Conservation (phyloP, 1,284 basidiomycete species). For the Tranzscheliella williamsii region DNA sequence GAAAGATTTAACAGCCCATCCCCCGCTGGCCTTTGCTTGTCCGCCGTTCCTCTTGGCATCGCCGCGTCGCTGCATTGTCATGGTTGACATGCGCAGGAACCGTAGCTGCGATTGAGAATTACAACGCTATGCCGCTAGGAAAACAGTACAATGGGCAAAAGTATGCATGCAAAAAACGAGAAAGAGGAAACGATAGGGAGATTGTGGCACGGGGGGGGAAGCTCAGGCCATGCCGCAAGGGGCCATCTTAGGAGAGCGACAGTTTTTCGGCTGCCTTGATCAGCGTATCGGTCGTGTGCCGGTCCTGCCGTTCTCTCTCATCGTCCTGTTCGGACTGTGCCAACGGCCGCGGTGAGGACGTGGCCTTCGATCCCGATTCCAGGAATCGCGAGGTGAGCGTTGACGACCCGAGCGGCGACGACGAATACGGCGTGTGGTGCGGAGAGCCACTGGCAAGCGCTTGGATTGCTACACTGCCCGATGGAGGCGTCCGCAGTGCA, state of each 20-base stretch:
- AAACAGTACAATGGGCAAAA: no score
- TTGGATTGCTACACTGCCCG: not conserved
- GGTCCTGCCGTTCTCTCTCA: slow-evolving; percentile 10
- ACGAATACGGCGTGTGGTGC: slow-evolving; percentile 29
- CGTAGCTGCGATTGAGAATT: no score
- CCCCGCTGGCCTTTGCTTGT: no score
- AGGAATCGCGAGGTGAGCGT: slow-evolving; percentile 22
- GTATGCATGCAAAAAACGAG: no score
- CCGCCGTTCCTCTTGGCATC: no score
- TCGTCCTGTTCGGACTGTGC: slow-evolving; percentile 6
- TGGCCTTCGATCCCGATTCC: slow-evolving; percentile 11
- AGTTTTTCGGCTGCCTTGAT: slow-evolving; percentile 26
- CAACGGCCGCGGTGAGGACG: slow-evolving; percentile 3
- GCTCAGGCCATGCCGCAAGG: no score
- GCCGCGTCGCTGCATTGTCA: no score
- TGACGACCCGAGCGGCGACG: slow-evolving; percentile 26
- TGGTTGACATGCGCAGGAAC: no score
- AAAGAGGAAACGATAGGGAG: no score
- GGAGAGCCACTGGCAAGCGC: slow-evolving; percentile 7
- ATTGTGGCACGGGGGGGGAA: no score
- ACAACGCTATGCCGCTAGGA: no score
- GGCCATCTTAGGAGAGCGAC: slow-evolving; percentile 22
- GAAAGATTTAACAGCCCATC: no score
- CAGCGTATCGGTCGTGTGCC: slow-evolving; percentile 29
- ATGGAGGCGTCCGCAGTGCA: slow-evolving; percentile 16